Evolutionary conservation across 2,329 filamentous ascomycete species (phyloP).

Genomic region (Sodiomyces alkalinus): DNA sequence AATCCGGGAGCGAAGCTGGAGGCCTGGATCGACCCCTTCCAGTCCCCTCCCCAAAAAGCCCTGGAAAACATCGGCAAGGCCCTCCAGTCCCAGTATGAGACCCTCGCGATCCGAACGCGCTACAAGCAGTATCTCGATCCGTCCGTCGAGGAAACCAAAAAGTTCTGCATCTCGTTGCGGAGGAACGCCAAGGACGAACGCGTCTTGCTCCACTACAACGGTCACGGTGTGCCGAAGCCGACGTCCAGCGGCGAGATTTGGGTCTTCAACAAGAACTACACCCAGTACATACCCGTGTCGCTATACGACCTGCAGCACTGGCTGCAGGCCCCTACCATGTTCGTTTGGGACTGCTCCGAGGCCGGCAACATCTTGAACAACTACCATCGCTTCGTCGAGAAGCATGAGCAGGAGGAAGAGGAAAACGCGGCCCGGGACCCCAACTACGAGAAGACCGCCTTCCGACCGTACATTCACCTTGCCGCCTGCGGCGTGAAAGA

Average conservation of each 20-base stretch:
- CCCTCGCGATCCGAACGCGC: conserved; percentile 81
- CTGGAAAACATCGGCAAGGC: conserved; percentile 92
- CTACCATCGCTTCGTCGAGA: conserved; percentile 87
- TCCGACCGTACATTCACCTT: conserved; percentile 64
- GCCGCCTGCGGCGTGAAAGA: conserved; percentile 85
- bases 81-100: conserved; percentile 93
- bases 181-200: conserved; percentile 91
- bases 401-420: conserved; percentile 79
- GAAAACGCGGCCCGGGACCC: conserved; percentile 65
- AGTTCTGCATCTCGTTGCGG: conserved; percentile 80
- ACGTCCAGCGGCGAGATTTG: conserved; percentile 94
- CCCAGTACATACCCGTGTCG: conserved; percentile 94
- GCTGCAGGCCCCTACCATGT: conserved; percentile 89
- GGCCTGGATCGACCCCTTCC: conserved; percentile 89
- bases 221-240: conserved; percentile 90
- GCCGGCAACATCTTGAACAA: conserved; percentile 91
- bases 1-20: conserved; percentile 86
- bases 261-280: conserved; percentile 99
- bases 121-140: conserved; percentile 97
- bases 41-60: conserved; percentile 65
- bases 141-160: conserved; percentile 93
- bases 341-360: conserved; percentile 95
- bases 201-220: conserved; percentile 97
- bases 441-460: conserved; percentile 64
- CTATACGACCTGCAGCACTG: conserved; percentile 90